Evolutionary conservation across 169 alveolate genomes (phyloP).

Genomic region (Plasmodium relictum): DNA sequence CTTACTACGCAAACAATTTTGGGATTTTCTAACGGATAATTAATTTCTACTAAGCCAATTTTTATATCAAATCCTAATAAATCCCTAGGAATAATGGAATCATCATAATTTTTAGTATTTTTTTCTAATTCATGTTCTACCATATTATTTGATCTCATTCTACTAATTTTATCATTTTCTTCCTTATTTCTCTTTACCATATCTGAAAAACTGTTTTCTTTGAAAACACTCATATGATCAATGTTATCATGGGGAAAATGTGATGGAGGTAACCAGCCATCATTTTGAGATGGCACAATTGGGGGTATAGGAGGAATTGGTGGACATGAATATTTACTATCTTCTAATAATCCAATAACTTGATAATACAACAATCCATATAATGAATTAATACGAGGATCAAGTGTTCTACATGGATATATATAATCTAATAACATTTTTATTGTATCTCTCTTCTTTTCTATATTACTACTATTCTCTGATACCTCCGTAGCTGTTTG

Average conservation of each 20-base stretch:
- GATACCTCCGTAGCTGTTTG: constrained; percentile 83
- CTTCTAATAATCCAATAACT: constrained; percentile 62
- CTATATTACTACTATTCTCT: constrained; percentile 14
- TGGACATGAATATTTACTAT: constrained; percentile 50
- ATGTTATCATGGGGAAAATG: background rate
- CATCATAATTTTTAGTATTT: background rate
- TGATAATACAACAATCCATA: constrained; percentile 87
- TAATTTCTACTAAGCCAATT: constrained; percentile 39
- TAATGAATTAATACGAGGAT: constrained; percentile 86
- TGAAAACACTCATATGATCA: constrained; percentile 1
- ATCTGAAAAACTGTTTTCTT: constrained; percentile 20
- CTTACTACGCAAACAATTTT: constrained; percentile 78
- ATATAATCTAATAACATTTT: constrained; percentile 87
- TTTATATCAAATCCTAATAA: constrained; percentile 38
- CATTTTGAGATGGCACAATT: constrained; percentile 56
- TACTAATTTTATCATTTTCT: background rate
- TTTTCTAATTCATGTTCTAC: constrained; percentile 1
- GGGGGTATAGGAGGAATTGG: constrained; percentile 77
- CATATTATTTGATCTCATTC: background rate
- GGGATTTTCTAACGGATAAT: constrained; percentile 44
- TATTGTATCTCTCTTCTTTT: constrained; percentile 78
- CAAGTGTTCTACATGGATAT: constrained; percentile 91
- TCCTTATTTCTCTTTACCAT: background rate
- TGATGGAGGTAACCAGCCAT: constrained; percentile 73
- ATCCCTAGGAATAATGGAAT: constrained; percentile 9